Evolutionary conservation across 2,329 filamentous ascomycete genomes (phyloP).

Genomic region (Xylaria sp.): DNA sequence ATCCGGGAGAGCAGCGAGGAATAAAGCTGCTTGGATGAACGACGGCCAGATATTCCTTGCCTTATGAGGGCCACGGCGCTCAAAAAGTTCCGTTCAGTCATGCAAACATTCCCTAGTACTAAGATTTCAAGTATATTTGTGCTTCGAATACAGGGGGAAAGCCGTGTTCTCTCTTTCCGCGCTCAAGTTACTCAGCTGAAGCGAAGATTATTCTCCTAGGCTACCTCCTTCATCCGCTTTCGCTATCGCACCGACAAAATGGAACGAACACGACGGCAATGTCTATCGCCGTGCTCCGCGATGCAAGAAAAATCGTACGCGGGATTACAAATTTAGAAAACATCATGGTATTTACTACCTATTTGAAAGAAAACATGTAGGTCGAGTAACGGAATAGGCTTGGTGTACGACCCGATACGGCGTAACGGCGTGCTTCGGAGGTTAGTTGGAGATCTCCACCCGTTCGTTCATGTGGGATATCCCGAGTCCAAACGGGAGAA

Average conservation of each 20-base stretch:
- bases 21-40: neutral
- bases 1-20: neutral
- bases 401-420: neutral
- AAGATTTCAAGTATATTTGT: no score
- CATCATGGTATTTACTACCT: neutral
- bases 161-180: no score
- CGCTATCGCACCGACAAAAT: neutral
- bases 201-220: no score
- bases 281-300: neutral
- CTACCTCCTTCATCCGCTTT: neutral
- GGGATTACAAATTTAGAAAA: neutral
- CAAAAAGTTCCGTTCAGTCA: neutral
- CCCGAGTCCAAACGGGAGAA: neutral
- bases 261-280: neutral
- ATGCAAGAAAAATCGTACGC: neutral
- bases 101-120: no score
- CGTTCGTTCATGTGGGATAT: neutral
- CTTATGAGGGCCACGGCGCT: neutral
- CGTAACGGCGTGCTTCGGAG: conserved; percentile 9
- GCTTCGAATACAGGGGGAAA: neutral
- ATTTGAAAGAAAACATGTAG: neutral
- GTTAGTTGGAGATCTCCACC: conserved; percentile 15
- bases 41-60: no score
- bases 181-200: neutral
- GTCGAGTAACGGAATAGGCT: neutral